Conservation (phyloP, 1,139 yeast species). For the Candida freyschussii region DNA sequence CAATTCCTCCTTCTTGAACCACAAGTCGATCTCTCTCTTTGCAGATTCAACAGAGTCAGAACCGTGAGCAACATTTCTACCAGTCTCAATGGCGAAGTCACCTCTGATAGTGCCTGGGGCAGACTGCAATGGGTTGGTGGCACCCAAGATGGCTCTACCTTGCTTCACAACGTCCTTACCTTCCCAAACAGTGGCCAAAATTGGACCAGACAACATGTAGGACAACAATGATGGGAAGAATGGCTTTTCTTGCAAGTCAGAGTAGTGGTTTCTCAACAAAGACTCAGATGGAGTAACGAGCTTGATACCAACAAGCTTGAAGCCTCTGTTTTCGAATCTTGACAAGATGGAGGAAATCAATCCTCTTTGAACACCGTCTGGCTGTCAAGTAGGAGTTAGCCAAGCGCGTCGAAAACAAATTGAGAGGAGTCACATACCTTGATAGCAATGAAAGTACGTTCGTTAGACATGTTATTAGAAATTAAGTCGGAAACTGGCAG, state of each 20-base stretch:
- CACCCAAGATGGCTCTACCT: slow-evolving; percentile 97
- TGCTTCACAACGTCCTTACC: slow-evolving; percentile 99
- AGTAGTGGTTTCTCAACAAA: slow-evolving; percentile 90
- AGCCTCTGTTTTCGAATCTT: slow-evolving; percentile 97
- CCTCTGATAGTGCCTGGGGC: slow-evolving; percentile 99
- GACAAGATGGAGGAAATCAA: slow-evolving; percentile 82
- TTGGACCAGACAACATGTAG: slow-evolving; percentile 98
- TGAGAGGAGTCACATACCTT: slow-evolving; percentile 39
- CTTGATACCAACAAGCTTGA: slow-evolving; percentile 95
- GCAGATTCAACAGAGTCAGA: slow-evolving; percentile 99
- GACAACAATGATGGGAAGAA: slow-evolving; percentile 94
- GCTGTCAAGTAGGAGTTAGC: slow-evolving; percentile 33
- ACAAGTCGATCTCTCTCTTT: slow-evolving; percentile 88
- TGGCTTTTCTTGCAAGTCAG: slow-evolving; percentile 92
- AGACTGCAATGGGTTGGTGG: slow-evolving; percentile 96
- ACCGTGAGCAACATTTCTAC: slow-evolving; percentile 99
- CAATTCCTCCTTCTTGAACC: slow-evolving; percentile 99
- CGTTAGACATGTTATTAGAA: no score
- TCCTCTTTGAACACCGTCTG: slow-evolving; percentile 99
- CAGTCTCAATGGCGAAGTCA: slow-evolving; percentile 92
- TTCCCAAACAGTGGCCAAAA: slow-evolving; percentile 99
- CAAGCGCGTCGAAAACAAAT: background rate
- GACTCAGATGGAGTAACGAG: slow-evolving; percentile 82
- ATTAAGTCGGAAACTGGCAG: no score
- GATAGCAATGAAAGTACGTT: slow-evolving; percentile 98